Evolutionary conservation across 192 early-diverging fungal genomes (phyloP), one percentile per base, ranked within the genome.

Genomic region (Gigaspora rosea): DNA sequence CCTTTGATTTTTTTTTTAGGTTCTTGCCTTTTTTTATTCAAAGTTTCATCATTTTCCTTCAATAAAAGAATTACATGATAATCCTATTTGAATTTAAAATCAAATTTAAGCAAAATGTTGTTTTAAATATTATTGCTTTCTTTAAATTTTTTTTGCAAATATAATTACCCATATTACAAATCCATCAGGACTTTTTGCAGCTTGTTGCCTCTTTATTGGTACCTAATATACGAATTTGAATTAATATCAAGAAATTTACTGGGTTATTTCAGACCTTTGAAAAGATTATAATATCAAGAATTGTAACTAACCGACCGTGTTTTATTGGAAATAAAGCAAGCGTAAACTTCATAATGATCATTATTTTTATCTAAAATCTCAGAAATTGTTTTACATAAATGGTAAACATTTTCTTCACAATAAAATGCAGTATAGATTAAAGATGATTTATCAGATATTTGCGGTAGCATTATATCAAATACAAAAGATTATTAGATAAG

Each of bases 341-440:
- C 61, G 9, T 64, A 75, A 75, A 52, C 11, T 13, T 64, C 27
- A 48, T 51, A 52, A 3, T 75, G n/a, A 4, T 50, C 10, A 62
- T 41, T 54, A 12, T 18, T 54, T 8, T 54, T 32, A 67, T 67
- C 15, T 35, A 33, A 15, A 46, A 32, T 8, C 12, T 13, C 12
- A 56, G 52, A 18, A 64, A 75, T 50, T 51, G 41, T 8, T 54
- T 49, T 49, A 48, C 73, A 75, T 32, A 75, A 49, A 35, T 50
- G 22, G 33, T 75, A 75, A 48, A 75, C 15, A 18, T 75, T 75
- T 51, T 75, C 73, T 64, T 75, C 73, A 75, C 73, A 75, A 49
- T 65, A 75, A 62, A 27, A 50, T 16, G 58, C 2, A 16, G 73
- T 75, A n/a, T 75, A 52, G 15, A 12, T 75, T 32, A 64, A 35